These are phyloP conservation scores for Vanderwaltozyma yarrowii DNA, from an alignment of 805 yeast genomes.

Conservation along the genomic window DNA sequence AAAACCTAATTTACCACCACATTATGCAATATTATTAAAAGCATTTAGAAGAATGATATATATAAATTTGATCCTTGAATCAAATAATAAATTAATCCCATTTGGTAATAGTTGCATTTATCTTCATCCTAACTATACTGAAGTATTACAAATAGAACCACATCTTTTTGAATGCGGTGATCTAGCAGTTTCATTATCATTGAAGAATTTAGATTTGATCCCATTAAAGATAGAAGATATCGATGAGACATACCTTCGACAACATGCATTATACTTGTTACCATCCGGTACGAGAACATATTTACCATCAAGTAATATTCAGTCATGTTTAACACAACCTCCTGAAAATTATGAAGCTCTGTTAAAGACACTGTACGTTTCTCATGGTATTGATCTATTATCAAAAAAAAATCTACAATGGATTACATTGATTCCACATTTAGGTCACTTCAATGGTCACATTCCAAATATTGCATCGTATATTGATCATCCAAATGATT, in stretches of 20 bases:
- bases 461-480: constrained; percentile 54
- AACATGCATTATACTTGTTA: constrained; percentile 38
- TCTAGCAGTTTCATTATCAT: constrained; percentile 29
- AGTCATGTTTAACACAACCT: constrained; percentile 28
- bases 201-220: constrained; percentile 26
- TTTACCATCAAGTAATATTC: constrained; percentile 26
- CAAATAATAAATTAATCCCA: constrained; percentile 33
- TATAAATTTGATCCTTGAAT: constrained; percentile 24
- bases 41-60: constrained; percentile 38
- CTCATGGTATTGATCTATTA: constrained; percentile 28
- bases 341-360: constrained; percentile 35
- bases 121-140: constrained; percentile 7
- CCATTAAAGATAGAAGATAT: constrained; percentile 24
- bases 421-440: constrained; percentile 60
- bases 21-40: constrained; percentile 39
- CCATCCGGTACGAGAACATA: constrained; percentile 48
- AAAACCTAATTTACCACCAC: constrained; percentile 30
- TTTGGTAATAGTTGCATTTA: constrained; percentile 40
- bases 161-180: constrained; percentile 39
- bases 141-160: constrained; percentile 36
- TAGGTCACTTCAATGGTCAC: constrained; percentile 57
- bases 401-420: constrained; percentile 34
- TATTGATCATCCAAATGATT: constrained; percentile 39
- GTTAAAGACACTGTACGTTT: constrained; percentile 28
- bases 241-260: constrained; percentile 17